phyloP scores from a whole-genome alignment of 1,284 basidiomycete species.

The Heliocybe sulcata region DNA sequence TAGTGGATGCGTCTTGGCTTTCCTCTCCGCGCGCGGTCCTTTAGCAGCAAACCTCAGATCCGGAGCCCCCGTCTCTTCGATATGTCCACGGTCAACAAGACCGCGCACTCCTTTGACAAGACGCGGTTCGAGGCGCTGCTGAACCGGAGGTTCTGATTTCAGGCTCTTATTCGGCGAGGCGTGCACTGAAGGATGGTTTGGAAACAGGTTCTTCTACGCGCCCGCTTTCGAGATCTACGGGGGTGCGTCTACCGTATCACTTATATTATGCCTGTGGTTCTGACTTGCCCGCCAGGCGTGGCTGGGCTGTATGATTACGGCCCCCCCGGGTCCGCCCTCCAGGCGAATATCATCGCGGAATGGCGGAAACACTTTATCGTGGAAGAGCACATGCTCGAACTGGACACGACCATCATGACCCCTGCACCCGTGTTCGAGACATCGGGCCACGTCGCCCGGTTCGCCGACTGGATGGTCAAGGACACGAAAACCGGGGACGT shows the following conservation, averaged over 20 bases:
- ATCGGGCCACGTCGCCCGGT: slow-evolving; percentile 97
- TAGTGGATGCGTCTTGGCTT: background rate
- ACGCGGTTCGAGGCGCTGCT: slow-evolving; percentile 81
- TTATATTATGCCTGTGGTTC: slow-evolving; percentile 2
- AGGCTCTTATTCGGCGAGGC: background rate
- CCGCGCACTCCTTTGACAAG: slow-evolving; percentile 88
- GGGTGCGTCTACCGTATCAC: slow-evolving; percentile 41
- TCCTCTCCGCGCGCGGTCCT: background rate
- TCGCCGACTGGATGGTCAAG: slow-evolving; percentile 99
- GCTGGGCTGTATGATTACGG: slow-evolving; percentile 97
- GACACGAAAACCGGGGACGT: slow-evolving; percentile 94
- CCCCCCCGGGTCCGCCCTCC: slow-evolving; percentile 90
- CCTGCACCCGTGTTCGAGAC: slow-evolving; percentile 94
- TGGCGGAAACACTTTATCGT: slow-evolving; percentile 99
- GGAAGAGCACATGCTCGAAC: slow-evolving; percentile 98
- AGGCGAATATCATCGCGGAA: slow-evolving; percentile 94
- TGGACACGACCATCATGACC: slow-evolving; percentile 98
- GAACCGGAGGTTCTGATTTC: slow-evolving; percentile 78
- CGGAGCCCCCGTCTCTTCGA: background rate
- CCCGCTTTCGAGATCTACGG: slow-evolving; percentile 99
- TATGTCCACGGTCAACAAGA: slow-evolving; percentile 54
- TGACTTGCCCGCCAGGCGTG: slow-evolving; percentile 50
- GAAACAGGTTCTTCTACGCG: slow-evolving; percentile 89
- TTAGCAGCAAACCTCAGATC: background rate
- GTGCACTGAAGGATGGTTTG: background rate